A percentile compares a stretch with the other conserved stretches of the same genome.
Conservation (phyloP, 108 stramenopile genomes). For the Cafeteria roenbergensis region DNA sequence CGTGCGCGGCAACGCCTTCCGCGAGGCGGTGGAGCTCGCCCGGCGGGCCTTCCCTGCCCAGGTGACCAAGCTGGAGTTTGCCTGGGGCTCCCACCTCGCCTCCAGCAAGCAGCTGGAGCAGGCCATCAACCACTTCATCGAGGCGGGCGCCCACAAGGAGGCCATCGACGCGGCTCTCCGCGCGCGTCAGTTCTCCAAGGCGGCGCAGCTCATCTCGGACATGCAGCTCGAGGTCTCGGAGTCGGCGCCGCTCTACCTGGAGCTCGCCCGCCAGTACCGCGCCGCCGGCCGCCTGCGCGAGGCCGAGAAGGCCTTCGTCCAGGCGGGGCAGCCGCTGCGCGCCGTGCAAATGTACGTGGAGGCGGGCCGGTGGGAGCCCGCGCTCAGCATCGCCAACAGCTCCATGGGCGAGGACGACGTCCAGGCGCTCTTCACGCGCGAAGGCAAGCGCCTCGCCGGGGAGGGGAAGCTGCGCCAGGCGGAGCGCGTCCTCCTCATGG, state of each 20-base stretch:
- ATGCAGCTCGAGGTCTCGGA: slow-evolving; percentile 24
- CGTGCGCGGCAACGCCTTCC: slow-evolving; percentile 38
- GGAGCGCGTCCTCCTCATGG: slow-evolving; percentile 40
- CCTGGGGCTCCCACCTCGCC: slow-evolving; percentile 52
- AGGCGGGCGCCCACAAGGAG: slow-evolving; percentile 40
- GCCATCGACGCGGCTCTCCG: slow-evolving; percentile 47
- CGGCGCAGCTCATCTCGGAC: slow-evolving; percentile 26
- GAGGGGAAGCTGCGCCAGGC: slow-evolving; percentile 33
- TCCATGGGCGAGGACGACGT: slow-evolving; percentile 44
- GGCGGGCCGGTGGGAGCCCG: slow-evolving; percentile 42
- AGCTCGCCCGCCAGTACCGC: slow-evolving; percentile 42
- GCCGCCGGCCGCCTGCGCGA: slow-evolving; percentile 19
- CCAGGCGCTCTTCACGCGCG: slow-evolving; percentile 34
- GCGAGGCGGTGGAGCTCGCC: slow-evolving; percentile 47
- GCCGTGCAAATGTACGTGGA: slow-evolving; percentile 51
- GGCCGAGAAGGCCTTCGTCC: slow-evolving; percentile 41
- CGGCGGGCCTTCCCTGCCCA: slow-evolving; percentile 41
- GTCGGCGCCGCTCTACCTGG: slow-evolving; percentile 34
- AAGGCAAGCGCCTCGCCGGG: slow-evolving; percentile 37
- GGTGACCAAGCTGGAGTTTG: slow-evolving; percentile 43
- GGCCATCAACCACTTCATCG: slow-evolving; percentile 57
- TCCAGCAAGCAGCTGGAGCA: slow-evolving; percentile 39
- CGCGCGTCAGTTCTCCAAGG: slow-evolving; percentile 45
- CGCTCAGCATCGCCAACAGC: slow-evolving; percentile 38
- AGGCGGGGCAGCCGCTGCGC: slow-evolving; percentile 24